A percentile compares a stretch with the other conserved stretches of the same genome.
Conservation (phyloP, 2,329 filamentous ascomycete genomes). For the Curvularia hawaiiensis region DNA sequence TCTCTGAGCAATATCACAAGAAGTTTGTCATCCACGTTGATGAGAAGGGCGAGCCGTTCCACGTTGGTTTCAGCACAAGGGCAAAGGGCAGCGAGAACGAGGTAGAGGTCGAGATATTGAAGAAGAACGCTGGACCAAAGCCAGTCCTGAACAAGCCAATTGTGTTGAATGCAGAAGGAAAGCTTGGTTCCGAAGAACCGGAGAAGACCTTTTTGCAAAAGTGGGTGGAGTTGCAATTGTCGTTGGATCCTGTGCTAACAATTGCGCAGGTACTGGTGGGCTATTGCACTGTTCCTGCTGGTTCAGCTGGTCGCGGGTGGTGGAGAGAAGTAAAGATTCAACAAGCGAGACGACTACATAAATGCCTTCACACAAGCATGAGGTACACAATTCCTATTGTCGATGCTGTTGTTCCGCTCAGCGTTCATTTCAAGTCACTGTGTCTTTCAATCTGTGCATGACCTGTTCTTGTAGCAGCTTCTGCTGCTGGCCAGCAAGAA, state of each 20-base stretch:
- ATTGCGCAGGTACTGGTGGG: slow-evolving; percentile 56
- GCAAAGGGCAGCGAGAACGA: slow-evolving; percentile 41
- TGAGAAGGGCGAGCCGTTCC: slow-evolving; percentile 51
- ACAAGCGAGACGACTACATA: background rate
- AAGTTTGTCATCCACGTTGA: slow-evolving; percentile 52
- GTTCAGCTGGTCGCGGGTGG: slow-evolving; percentile 53
- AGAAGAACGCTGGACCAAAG: slow-evolving; percentile 47
- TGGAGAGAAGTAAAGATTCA: slow-evolving; percentile 26
- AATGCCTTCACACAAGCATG: background rate
- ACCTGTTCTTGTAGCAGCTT: background rate
- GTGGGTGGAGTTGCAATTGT: slow-evolving; percentile 38
- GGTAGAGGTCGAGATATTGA: slow-evolving; percentile 51
- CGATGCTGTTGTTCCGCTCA: background rate
- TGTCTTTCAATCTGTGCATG: background rate
- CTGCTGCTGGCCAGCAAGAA: background rate
- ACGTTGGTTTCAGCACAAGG: slow-evolving; percentile 51
- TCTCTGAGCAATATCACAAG: slow-evolving; percentile 50
- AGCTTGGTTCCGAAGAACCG: slow-evolving; percentile 52
- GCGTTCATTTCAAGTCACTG: background rate
- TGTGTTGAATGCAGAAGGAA: slow-evolving; percentile 61
- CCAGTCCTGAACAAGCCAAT: slow-evolving; percentile 59
- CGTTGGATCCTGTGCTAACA: slow-evolving; percentile 16
- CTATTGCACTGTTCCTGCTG: slow-evolving; percentile 53
- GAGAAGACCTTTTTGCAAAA: slow-evolving; percentile 60
- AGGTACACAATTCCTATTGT: background rate